Evolutionary conservation across 345 rosid species (phyloP).

Genomic region (Hibiscus trionum): DNA sequence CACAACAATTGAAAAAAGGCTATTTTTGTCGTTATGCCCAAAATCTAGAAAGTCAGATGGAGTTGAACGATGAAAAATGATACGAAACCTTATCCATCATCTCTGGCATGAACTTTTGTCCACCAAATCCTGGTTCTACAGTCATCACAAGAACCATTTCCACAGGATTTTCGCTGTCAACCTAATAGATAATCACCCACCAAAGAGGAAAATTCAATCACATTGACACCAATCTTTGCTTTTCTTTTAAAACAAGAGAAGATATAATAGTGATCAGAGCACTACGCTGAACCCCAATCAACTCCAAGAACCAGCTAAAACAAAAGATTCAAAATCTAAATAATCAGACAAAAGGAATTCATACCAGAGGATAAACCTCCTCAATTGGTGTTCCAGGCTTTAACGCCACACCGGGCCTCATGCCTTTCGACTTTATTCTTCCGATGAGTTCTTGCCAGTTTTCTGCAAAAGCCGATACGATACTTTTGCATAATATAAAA

Average conservation of each 20-base stretch:
- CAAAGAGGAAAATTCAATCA: background rate
- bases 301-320: background rate
- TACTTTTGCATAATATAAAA: background rate
- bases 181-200: slow-evolving; percentile 24
- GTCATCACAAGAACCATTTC: slow-evolving; percentile 98
- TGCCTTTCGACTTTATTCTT: slow-evolving; percentile 65
- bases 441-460: slow-evolving; percentile 75
- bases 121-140: slow-evolving; percentile 78
- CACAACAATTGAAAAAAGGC: too few species aligned
- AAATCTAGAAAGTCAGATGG: background rate
- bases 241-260: background rate
- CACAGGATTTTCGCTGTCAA: slow-evolving; percentile 62
- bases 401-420: slow-evolving; percentile 84
- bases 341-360: slow-evolving; percentile 5
- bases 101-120: slow-evolving; percentile 84
- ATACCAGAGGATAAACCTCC: slow-evolving; percentile 83
- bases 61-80: background rate
- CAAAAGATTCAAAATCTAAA: background rate
- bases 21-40: background rate
- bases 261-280: background rate
- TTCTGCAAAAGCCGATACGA: slow-evolving; percentile 32
- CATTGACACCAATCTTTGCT: background rate
- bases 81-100: slow-evolving; percentile 75
- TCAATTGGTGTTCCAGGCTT: slow-evolving; percentile 83
- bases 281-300: background rate